Evolutionary conservation across 1,284 basidiomycete species (phyloP).

Genomic region (Ceraceosorus bombacis): DNA sequence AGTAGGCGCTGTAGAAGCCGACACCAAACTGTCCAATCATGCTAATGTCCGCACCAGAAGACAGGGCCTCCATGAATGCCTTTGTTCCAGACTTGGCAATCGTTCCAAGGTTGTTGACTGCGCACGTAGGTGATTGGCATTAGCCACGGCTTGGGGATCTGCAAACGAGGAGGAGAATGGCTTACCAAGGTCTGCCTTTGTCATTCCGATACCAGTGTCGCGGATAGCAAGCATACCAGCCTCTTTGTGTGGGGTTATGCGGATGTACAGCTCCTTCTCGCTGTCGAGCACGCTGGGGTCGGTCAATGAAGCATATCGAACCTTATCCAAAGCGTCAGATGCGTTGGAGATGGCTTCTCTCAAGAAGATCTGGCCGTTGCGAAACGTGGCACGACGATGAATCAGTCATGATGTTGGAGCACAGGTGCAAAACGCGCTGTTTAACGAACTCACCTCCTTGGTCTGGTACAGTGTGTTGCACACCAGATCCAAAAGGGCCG

Average conservation of each 20-base stretch:
- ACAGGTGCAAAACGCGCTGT: neutral
- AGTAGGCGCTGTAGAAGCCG: constrained; percentile 99
- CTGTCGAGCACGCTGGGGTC: constrained; percentile 45
- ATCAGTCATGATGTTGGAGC: neutral
- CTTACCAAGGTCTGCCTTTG: constrained; percentile 43
- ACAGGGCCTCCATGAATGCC: constrained; percentile 88
- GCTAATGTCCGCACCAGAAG: constrained; percentile 66
- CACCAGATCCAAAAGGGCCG: constrained; percentile 47
- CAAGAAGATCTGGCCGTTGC: constrained; percentile 24
- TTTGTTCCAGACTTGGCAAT: constrained; percentile 94
- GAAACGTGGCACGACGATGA: neutral
- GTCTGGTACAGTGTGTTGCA: constrained; percentile 49
- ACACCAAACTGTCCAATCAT: constrained; percentile 81
- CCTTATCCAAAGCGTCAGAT: constrained; percentile 48
- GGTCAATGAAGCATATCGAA: constrained; percentile 46
- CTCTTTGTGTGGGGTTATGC: constrained; percentile 69
- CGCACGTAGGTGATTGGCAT: neutral
- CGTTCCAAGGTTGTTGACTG: constrained; percentile 96
- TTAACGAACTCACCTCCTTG: constrained; percentile 20
- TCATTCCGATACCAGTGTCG: constrained; percentile 88
- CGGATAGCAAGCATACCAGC: constrained; percentile 85
- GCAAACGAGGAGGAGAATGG: neutral
- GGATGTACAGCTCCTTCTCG: constrained; percentile 47
- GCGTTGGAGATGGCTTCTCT: constrained; percentile 49
- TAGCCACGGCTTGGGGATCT: neutral